Base-by-base conservation (phyloP, 495 filamentous ascomycete species). In the Hypoxylon crocopeplum region DNA sequence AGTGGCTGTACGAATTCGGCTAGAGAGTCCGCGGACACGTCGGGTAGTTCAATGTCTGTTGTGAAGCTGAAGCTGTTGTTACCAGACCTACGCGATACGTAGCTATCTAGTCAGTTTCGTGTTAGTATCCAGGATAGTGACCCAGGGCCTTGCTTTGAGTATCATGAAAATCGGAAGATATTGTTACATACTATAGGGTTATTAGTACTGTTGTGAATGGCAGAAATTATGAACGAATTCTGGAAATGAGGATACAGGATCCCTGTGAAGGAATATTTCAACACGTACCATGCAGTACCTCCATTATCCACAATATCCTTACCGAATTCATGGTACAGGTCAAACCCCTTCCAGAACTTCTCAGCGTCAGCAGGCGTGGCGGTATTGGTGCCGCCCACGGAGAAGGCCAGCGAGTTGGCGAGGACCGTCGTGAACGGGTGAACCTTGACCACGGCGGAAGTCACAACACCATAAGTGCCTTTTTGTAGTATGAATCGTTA, bases 381-480 rank as follows among this genome's bases (percentile, higher is more conserved):
- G 15, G 68, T 71, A 8, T 73, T 76, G 5, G 72, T 52, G 3
- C 75, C 75, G 1, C 72, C 67, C 2, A 71, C 69, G 36, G 71
- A 69, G 17, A 69, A 69, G 0, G 48, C 38, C 13, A 68, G 69
- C 6, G 72, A 54, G 2, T 56, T 56, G 16, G 63, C 37, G 0
- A 70, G 49, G 56, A 82, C 15, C 2, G 17, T 58, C 2, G 58
- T 70, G 0, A 49, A 24, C 3, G 67, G 64, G 17, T 70, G 50
- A 30, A 69, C 74, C 53, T 78, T 79, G 13, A 78, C 64, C 12
- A 75, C 66, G 20, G 73, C 62, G 5, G 77, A 80, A 25, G 69
- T 73, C 10, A 86, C 79, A 3, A 84, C 75, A 2, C 79, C 76
- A 56, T 76, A 85, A 10, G 79, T 82, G 2, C 81, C 69, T n/a